phyloP scores from a whole-genome alignment of 345 rosid genomes.

The Melaleuca quinquenervia region DNA sequence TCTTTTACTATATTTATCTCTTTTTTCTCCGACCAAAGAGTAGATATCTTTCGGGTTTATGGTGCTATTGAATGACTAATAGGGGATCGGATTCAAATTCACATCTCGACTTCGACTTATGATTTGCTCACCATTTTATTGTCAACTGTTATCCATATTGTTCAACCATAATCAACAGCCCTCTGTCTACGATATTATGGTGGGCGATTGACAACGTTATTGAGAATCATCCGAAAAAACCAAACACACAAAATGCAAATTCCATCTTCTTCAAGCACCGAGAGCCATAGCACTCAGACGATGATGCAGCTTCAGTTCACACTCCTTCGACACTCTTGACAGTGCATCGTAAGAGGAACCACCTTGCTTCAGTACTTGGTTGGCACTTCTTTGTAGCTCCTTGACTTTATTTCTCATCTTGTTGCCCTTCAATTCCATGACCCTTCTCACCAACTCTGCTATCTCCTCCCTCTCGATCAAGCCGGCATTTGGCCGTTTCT shows the following conservation, averaged over 20 bases:
- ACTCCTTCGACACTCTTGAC: conserved; percentile 17
- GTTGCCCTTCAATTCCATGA: conserved; percentile 34
- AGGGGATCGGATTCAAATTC: neutral
- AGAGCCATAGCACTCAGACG: neutral
- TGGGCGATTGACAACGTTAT: neutral
- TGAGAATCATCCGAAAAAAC: neutral
- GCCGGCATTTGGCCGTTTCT: neutral
- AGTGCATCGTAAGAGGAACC: conserved; percentile 22
- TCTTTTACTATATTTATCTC: neutral
- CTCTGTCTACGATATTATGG: neutral
- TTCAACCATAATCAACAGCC: neutral
- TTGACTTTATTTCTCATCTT: conserved; percentile 31
- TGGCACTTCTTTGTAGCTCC: conserved; percentile 14
- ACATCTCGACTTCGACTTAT: neutral
- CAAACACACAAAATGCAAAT: neutral
- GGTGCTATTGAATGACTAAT: neutral
- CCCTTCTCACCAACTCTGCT: conserved; percentile 19
- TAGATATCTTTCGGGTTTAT: neutral
- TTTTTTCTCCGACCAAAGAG: neutral
- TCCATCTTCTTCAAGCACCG: neutral
- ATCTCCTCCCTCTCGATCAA: conserved; percentile 37
- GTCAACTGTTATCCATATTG: neutral
- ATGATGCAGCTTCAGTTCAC: neutral
- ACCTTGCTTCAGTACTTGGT: conserved; percentile 12
- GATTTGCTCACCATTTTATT: neutral